Conservation (phyloP, 352 stramenopile genomes). For the Globisporangium carolinianum region DNA sequence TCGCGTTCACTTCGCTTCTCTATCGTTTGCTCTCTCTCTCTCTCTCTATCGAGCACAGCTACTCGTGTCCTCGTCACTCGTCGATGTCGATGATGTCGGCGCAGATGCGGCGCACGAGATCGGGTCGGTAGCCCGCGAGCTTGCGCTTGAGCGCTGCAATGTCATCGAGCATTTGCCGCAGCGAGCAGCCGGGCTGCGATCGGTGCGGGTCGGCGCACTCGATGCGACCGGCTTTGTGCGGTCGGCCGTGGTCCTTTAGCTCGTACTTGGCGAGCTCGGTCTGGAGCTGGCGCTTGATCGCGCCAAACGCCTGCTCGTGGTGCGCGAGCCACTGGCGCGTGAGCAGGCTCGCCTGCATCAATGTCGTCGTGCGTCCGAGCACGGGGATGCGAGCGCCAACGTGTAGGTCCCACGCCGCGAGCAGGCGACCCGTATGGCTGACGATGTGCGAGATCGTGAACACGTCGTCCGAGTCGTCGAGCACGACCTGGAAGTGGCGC, state of each 20-base stretch:
- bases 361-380: constrained; percentile 54
- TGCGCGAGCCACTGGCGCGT: constrained; percentile 63
- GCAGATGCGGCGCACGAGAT: constrained; percentile 45
- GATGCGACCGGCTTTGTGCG: constrained; percentile 23
- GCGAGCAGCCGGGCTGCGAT: constrained; percentile 30
- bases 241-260: constrained; percentile 25
- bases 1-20: neutral
- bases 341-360: constrained; percentile 66
- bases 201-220: constrained; percentile 47
- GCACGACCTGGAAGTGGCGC: constrained; percentile 51
- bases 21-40: too few relatives aligned
- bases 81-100: constrained; percentile 27
- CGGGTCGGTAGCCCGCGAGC: constrained; percentile 46
- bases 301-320: constrained; percentile 35
- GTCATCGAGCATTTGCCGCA: constrained; percentile 39
- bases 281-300: constrained; percentile 34
- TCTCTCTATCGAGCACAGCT: too few relatives aligned
- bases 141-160: constrained; percentile 35
- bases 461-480: constrained; percentile 58
- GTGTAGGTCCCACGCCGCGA: constrained; percentile 62
- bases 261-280: constrained; percentile 60
- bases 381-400: constrained; percentile 55
- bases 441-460: constrained; percentile 76
- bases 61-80: constrained; percentile 3
- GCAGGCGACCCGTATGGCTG: constrained; percentile 27